Conservation (phyloP, 2,329 filamentous ascomycete species). For the Curvularia eragrostidis region DNA sequence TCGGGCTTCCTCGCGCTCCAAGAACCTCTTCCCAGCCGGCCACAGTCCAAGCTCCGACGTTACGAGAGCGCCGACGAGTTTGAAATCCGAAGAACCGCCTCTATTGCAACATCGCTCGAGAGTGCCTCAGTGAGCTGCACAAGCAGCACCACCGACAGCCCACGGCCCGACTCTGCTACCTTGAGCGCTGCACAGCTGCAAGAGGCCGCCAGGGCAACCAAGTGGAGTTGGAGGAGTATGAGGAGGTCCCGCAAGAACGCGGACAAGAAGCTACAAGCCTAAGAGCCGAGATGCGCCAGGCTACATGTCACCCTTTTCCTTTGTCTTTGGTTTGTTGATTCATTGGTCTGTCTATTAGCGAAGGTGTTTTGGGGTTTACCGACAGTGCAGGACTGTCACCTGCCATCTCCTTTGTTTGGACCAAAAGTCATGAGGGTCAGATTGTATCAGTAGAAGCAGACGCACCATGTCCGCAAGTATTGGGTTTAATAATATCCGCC, state of each 20-base stretch:
- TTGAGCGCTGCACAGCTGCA: constrained; percentile 27
- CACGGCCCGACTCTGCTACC: constrained; percentile 44
- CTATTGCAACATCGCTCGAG: constrained; percentile 29
- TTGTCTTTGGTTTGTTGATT: constrained; percentile 13
- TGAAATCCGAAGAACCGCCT: constrained; percentile 35
- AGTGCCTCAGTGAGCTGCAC: constrained; percentile 20
- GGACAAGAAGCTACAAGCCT: constrained; percentile 4
- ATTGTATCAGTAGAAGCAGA: neutral
- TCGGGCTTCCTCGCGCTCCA: constrained; percentile 41
- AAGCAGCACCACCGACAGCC: constrained; percentile 27
- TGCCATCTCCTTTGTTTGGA: constrained; percentile 24
- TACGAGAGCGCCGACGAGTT: constrained; percentile 34
- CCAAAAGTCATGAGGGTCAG: neutral
- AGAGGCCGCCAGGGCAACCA: constrained; percentile 21
- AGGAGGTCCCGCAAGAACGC: constrained; percentile 27
- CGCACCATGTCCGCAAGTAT: constrained; percentile 5
- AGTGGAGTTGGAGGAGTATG: constrained; percentile 34
- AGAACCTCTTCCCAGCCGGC: constrained; percentile 31
- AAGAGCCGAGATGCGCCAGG: neutral
- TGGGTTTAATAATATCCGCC: constrained; percentile 9
- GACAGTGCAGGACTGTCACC: constrained; percentile 7
- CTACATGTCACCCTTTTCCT: too few species aligned
- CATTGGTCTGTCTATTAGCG: constrained; percentile 23
- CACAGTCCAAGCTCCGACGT: constrained; percentile 25
- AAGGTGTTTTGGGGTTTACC: constrained; percentile 23